These are phyloP conservation scores for Dactylellina sp. DNA, from an alignment of 2,329 filamentous ascomycete species.

Conservation along the genomic window DNA sequence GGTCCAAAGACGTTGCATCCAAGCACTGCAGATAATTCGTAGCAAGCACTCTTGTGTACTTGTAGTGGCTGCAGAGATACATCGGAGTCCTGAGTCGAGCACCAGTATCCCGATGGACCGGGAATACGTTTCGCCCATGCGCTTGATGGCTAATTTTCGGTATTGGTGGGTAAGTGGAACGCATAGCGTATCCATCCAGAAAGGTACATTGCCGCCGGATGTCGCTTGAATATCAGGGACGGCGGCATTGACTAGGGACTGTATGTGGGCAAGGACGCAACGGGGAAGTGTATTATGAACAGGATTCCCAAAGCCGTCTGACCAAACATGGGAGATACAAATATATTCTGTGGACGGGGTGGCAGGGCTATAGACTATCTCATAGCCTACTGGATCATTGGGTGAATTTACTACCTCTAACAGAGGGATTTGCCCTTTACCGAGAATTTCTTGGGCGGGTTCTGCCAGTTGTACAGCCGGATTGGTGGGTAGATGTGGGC, in stretches of 20 bases:
- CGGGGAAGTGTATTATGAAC: not conserved
- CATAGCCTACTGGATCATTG: not conserved
- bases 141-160: not conserved
- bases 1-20: constrained; percentile 8
- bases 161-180: not conserved
- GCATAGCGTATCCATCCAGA: constrained; percentile 1
- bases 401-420: too few relatives aligned
- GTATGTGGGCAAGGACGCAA: constrained; percentile 1
- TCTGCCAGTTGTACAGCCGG: too few relatives aligned
- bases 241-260: not conserved
- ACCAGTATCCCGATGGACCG: constrained; percentile 2
- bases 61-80: not conserved
- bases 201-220: not conserved
- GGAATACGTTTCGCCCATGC: not conserved
- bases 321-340: constrained; percentile 5
- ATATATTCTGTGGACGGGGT: not conserved
- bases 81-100: not conserved
- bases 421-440: too few relatives aligned
- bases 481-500: not conserved
- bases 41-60: not conserved
- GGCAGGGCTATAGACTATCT: not conserved
- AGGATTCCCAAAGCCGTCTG: constrained; percentile 4
- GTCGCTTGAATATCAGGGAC: not conserved
- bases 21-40: constrained; percentile 3
- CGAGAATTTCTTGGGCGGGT: too few relatives aligned